Base-by-base conservation (phyloP, 106 monocot genomes). In the Acanthochlamys bracteata region DNA sequence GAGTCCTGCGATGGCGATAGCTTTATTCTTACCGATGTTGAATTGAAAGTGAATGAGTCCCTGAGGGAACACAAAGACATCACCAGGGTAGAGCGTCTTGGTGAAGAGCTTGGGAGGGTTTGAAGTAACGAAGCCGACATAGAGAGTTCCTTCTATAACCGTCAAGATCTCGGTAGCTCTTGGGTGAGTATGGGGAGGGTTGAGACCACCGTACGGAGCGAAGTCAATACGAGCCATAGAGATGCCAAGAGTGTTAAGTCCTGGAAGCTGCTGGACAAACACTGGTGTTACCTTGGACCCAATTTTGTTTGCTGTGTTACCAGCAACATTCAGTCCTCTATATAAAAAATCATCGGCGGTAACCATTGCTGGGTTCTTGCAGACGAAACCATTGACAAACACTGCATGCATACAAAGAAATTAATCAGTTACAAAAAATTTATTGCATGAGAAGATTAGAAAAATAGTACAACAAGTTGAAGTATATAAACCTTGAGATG, bases 121-220 rank as follows among this genome's bases (percentile, higher is more conserved):
- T 1, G 63, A 63, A 11, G 63, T 62, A 17, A 63, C 63, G 43
- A 63, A 63, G 43, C 63, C 63, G 6, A 63, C 63, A 22, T 63
- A 63, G 21, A 63, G 63, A 20, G 43, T 63, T 42, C 63, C 63
- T 21, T 63, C 23, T 0, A 63, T 0, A 2, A 63, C 63, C 11
- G 23, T 10, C 8, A 45, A 23, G 43, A 63, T 20, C 20, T 63
- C 63, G 45, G 63, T 63, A 11, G 43, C 63, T 20, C 63, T 40
- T 19, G 63, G 63, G 23, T 63, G 63, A 45, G 45, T 45, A 11
- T 63, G 63, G 45, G 63, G 63, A 63, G 63, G 43, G 43, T 45
- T 63, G 40, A 63, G 22, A 1, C 63, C n/a, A n/a, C n/a, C 63
- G 20, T 45, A 0, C 3, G 42, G 43, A 45, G 63, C 63, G 42